Percentiles rank a stretch among this genome's conserved stretches.
Evolutionary conservation across 2,329 filamentous ascomycete species (phyloP).

Genomic region (Exophiala spinifera): DNA sequence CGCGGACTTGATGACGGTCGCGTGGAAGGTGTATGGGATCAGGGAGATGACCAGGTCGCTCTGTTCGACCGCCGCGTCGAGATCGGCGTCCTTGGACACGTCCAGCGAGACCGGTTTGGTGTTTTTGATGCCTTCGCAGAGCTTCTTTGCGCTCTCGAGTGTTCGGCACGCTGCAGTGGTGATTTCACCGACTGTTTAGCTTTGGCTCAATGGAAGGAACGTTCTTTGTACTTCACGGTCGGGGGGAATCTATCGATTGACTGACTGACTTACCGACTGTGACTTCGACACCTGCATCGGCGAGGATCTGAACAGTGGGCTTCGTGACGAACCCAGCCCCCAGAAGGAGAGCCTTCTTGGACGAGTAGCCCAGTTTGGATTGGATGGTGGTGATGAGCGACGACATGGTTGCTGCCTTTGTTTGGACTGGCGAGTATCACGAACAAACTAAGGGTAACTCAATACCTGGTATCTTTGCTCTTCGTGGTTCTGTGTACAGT

Average conservation of each 20-base stretch:
- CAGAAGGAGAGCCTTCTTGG: slow-evolving; percentile 27
- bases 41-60: slow-evolving; percentile 75
- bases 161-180: slow-evolving; percentile 69
- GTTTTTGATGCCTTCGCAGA: slow-evolving; percentile 69
- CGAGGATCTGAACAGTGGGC: slow-evolving; percentile 63
- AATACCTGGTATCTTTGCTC: too few species aligned
- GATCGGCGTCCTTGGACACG: slow-evolving; percentile 69
- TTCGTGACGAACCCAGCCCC: slow-evolving; percentile 49
- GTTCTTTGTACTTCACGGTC: too few species aligned
- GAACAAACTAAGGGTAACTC: too few species aligned
- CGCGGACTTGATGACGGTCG: slow-evolving; percentile 73
- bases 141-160: slow-evolving; percentile 70
- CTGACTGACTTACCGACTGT: slow-evolving; percentile 58
- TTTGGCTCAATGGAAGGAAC: too few species aligned
- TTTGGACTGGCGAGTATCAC: too few species aligned
- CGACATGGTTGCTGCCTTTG: background rate
- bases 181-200: too few species aligned
- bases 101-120: slow-evolving; percentile 78
- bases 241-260: too few species aligned
- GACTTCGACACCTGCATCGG: slow-evolving; percentile 58
- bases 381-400: slow-evolving; percentile 17
- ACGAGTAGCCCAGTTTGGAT: slow-evolving; percentile 21
- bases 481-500: background rate
- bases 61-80: slow-evolving; percentile 77
- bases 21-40: slow-evolving; percentile 91